These are phyloP conservation scores for Nicotiana paniculata DNA, from an alignment of 257 asterid genomes.

Conservation along the genomic window DNA sequence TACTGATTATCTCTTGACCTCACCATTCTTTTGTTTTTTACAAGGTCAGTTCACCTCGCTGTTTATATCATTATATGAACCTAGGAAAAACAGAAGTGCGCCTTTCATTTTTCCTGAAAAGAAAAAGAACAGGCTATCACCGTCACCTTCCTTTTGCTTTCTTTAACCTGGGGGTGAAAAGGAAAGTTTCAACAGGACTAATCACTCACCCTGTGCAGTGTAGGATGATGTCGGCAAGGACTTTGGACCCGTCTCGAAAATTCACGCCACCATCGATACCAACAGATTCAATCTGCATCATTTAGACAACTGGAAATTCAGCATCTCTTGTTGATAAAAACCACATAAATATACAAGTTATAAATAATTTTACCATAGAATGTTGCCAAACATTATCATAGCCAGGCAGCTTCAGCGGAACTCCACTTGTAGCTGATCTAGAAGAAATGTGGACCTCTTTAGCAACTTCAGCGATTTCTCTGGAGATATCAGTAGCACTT, in stretches of 20 bases:
- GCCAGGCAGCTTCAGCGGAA: conserved; percentile 42
- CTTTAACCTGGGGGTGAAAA: neutral
- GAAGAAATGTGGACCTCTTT: conserved; percentile 83
- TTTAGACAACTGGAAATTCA: neutral
- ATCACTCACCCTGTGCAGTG: conserved; percentile 88
- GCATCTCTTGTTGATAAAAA: neutral
- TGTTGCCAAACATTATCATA: conserved; percentile 66
- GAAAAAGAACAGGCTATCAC: neutral
- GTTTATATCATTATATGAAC: neutral
- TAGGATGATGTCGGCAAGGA: conserved; percentile 60
- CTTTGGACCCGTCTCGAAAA: conserved; percentile 51
- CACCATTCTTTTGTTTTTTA: neutral
- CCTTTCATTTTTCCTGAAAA: neutral
- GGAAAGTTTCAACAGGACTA: neutral
- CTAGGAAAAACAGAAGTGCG: neutral
- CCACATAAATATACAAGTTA: neutral
- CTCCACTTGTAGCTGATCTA: conserved; percentile 39
- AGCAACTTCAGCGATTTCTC: conserved; percentile 70
- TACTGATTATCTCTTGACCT: neutral
- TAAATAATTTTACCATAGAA: conserved; percentile 51
- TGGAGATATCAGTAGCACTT: conserved; percentile 84
- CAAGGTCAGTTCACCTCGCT: neutral
- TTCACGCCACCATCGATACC: conserved; percentile 54
- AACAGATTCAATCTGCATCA: conserved; percentile 52
- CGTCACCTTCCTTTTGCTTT: neutral